Evolutionary conservation across 331 rosid genomes (phyloP).

Genomic region (Erythrophleum ivorense): DNA sequence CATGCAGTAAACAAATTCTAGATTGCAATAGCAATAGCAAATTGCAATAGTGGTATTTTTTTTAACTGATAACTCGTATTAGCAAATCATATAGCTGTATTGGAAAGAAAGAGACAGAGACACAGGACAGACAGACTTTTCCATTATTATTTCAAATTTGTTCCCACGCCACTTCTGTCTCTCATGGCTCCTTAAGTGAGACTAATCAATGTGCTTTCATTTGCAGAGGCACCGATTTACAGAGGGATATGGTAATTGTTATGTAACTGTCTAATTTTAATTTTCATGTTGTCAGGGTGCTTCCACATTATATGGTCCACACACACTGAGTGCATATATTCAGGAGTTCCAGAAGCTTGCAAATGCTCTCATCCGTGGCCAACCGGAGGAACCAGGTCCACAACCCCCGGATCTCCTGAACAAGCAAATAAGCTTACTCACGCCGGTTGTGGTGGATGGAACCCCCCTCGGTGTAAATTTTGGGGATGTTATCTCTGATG

Average conservation of each 20-base stretch:
- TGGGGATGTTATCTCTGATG: conserved; percentile 70
- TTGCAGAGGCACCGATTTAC: neutral
- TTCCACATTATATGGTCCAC: conserved; percentile 88
- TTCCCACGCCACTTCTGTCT: neutral
- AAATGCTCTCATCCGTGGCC: conserved; percentile 49
- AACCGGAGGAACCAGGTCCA: conserved; percentile 65
- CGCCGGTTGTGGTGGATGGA: conserved; percentile 77
- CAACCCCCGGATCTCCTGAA: conserved; percentile 84
- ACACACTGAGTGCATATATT: conserved; percentile 82
- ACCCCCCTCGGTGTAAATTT: conserved; percentile 66
- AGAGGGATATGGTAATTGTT: neutral
- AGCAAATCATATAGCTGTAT: neutral
- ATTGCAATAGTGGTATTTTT: neutral
- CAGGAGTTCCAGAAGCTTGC: conserved; percentile 94
- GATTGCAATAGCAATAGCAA: neutral
- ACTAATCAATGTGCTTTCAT: neutral
- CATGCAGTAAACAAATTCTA: neutral
- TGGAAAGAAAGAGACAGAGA: neutral
- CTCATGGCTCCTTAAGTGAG: neutral
- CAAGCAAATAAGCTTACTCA: conserved; percentile 76
- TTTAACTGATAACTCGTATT: neutral
- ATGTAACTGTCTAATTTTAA: conserved; percentile 12
- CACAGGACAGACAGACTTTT: neutral
- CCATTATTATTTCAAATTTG: neutral
- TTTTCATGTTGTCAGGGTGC: conserved; percentile 66